Evolutionary conservation across 805 yeast species (phyloP).

Genomic region (Teunomyces lycoperdinae): DNA sequence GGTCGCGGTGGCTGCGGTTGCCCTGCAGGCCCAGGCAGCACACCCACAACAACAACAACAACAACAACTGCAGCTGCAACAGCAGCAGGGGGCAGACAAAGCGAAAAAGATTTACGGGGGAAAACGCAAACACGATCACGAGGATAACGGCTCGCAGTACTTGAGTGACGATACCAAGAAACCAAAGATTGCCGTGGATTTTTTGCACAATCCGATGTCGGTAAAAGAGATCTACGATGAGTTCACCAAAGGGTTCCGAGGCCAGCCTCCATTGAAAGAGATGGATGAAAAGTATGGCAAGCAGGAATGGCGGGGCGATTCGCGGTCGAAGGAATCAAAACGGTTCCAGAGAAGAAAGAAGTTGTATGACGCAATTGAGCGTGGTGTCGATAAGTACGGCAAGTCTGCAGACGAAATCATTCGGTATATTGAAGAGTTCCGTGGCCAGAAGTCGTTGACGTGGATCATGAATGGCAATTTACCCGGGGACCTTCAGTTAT

Average conservation of each 20-base stretch:
- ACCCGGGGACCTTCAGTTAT: constrained; percentile 28
- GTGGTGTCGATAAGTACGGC: constrained; percentile 39
- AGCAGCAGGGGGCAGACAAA: constrained; percentile 6
- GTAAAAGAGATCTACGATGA: constrained; percentile 45
- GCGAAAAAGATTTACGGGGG: constrained; percentile 7
- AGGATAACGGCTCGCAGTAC: constrained; percentile 5
- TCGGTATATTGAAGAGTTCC: constrained; percentile 37
- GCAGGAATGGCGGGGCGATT: constrained; percentile 46
- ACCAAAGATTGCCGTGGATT: constrained; percentile 38
- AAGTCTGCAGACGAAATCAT: constrained; percentile 41
- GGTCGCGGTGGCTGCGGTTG: constrained; percentile 39
- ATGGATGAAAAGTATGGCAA: constrained; percentile 44
- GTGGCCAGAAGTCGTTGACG: constrained; percentile 42
- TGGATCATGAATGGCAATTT: constrained; percentile 49
- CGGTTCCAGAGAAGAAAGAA: constrained; percentile 43
- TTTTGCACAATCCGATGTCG: constrained; percentile 44
- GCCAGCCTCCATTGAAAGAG: constrained; percentile 41
- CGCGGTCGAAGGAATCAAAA: constrained; percentile 43
- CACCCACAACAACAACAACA: constrained; percentile 8
- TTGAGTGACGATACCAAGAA: constrained; percentile 19
- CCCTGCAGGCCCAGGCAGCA: constrained; percentile 21
- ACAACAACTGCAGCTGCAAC: constrained; percentile 6
- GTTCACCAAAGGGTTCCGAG: constrained; percentile 42
- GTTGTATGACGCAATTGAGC: constrained; percentile 41
- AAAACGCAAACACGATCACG: constrained; percentile 9